Evolutionary conservation across 306 rosid species (phyloP).

Genomic region (Pyrus pyrifolia): DNA sequence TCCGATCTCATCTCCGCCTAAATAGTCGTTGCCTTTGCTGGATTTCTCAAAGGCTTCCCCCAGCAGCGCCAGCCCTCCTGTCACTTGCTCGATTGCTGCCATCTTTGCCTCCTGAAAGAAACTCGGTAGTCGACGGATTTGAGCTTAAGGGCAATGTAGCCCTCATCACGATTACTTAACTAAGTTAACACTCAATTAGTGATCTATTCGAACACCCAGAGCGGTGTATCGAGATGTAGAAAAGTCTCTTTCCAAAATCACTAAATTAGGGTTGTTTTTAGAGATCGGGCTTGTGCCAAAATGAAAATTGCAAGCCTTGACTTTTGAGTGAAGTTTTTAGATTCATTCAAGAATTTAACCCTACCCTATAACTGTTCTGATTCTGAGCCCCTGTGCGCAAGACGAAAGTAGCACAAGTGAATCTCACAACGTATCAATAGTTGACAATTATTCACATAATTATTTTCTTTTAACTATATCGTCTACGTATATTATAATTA

Average conservation of each 20-base stretch:
- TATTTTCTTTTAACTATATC: no score
- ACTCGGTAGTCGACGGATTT: slow-evolving; percentile 36
- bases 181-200: background rate
- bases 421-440: background rate
- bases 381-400: background rate
- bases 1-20: slow-evolving; percentile 48
- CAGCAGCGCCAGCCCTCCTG: slow-evolving; percentile 22
- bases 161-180: slow-evolving; percentile 16
- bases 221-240: no score
- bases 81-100: slow-evolving; percentile 18
- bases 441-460: no score
- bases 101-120: slow-evolving; percentile 32
- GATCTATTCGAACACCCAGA: background rate
- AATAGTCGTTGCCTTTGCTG: slow-evolving; percentile 48
- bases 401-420: background rate
- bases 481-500: no score
- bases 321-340: no score
- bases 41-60: slow-evolving; percentile 34
- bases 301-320: no score
- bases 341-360: background rate
- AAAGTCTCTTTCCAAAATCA: no score
- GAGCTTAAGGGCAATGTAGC: slow-evolving; percentile 36
- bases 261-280: no score
- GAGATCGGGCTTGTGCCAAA: no score
- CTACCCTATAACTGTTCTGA: no score